Evolutionary conservation across 208 protist species (phyloP).

Genomic region (Trypanosoma theileri): DNA sequence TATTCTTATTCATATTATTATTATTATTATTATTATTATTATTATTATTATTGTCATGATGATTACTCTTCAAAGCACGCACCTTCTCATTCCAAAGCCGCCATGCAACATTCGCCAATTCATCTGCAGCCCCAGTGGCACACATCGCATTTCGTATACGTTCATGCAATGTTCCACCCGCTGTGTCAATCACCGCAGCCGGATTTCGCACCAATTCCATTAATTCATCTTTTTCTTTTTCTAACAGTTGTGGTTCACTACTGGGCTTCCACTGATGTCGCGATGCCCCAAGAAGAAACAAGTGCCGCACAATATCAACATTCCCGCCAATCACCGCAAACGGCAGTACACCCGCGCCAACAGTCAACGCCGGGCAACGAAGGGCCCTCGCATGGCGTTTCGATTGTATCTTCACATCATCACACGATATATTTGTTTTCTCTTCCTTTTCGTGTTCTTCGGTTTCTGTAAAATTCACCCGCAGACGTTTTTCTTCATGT

Average conservation of each 20-base stretch:
- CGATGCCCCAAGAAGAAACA: constrained; percentile 25
- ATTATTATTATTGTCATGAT: neutral
- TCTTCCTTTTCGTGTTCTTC: neutral
- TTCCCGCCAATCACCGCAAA: constrained; percentile 1
- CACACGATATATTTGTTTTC: neutral
- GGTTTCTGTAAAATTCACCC: constrained; percentile 3
- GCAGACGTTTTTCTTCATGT: constrained; percentile 9
- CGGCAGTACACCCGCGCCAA: neutral
- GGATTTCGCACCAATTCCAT: constrained; percentile 1
- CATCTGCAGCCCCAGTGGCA: constrained; percentile 29
- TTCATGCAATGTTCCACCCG: constrained; percentile 15
- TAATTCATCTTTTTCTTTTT: constrained; percentile 1
- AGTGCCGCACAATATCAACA: constrained; percentile 15
- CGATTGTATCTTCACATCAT: neutral
- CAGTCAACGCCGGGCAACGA: constrained; percentile 6
- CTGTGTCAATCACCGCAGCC: constrained; percentile 1
- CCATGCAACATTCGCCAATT: constrained; percentile 35
- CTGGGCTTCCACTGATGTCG: constrained; percentile 4
- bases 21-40: neutral
- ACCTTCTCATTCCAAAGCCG: constrained; percentile 53
- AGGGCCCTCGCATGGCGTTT: constrained; percentile 2
- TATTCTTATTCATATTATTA: no score
- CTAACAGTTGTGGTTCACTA: neutral
- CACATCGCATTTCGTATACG: constrained; percentile 27
- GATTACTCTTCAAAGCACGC: neutral